Conservation (phyloP, 768 basidiomycete genomes). For the Suillus bovinus region DNA sequence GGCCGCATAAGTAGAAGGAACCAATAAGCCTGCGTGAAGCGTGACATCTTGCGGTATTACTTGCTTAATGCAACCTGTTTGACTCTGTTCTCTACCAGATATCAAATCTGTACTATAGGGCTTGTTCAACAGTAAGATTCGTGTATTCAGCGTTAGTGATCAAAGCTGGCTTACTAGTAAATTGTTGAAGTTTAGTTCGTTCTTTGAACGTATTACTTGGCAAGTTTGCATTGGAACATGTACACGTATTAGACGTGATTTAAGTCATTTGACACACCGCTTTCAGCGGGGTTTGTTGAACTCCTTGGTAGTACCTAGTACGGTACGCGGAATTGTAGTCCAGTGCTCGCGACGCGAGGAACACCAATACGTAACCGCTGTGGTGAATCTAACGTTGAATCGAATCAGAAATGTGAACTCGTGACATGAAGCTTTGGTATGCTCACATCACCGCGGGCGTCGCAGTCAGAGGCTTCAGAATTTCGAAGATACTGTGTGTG, state of each 20-base stretch:
- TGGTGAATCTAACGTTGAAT: neutral
- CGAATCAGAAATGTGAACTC: neutral
- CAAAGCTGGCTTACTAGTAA: too few relatives aligned
- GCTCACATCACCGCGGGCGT: neutral
- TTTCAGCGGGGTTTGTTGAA: neutral
- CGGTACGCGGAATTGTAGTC: neutral
- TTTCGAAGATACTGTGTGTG: neutral
- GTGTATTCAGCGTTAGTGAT: too few relatives aligned
- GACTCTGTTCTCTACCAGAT: too few relatives aligned
- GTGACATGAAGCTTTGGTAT: neutral
- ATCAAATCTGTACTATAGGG: too few relatives aligned
- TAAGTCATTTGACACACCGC: neutral
- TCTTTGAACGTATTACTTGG: too few relatives aligned
- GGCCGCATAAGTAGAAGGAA: neutral
- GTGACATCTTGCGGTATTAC: too few relatives aligned
- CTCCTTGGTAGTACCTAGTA: neutral
- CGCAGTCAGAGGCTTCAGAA: neutral
- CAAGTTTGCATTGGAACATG: too few relatives aligned
- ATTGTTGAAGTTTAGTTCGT: too few relatives aligned
- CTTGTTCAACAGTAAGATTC: too few relatives aligned
- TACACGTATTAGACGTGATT: too few relatives aligned
- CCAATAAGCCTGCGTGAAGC: neutral
- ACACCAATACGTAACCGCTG: neutral
- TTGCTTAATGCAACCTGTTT: neutral
- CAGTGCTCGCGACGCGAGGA: neutral